Base-by-base conservation (phyloP, 768 basidiomycete species). In the Tulasnella sp. region DNA sequence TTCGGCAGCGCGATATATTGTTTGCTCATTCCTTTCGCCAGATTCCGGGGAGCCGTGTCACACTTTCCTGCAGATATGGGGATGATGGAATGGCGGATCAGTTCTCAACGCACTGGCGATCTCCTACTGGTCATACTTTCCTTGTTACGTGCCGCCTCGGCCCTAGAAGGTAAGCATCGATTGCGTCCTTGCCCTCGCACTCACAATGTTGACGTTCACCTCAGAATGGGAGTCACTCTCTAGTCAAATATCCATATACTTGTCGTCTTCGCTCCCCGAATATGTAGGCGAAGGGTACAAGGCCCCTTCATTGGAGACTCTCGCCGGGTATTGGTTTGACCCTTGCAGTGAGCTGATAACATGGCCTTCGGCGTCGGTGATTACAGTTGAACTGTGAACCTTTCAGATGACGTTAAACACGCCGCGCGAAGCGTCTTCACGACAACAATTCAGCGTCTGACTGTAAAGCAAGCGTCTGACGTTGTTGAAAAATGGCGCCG, bases 341-440 rank as follows among this genome's bases (percentile, higher is more conserved):
- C 74, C 81, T 7, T 82, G 82, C 2, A 76, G 91, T 94, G 68
- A 59, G 80, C 61, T 2, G 0, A n/a, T n/a, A n/a, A n/a, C 44
- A 53, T 15, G 19, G 32, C 7, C 43, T 44, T 17, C 15, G 42
- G 42, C 13, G 19, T 13, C 21, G 19, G 21, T 1, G 17, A 19
- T 4, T 13, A 27, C 38, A 11, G 3, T 4, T 45, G 23, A 50
- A 43, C n/a, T n/a, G n/a, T n/a, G n/a, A n/a, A n/a, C n/a, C n/a
- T n/a, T n/a, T 10, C 67, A 87, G 86, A 73, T 55, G 90, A 95
- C 58, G 69, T 93, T 0, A 83, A 89, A 45, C 81, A 83, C 51
- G 83, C 92, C 0, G 84, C 89, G 8, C 78, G 85, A 50, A 70
- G 83, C 2, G 73, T 95, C 1, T 92, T 97, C 59, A 88, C 91